Evolutionary conservation across 495 filamentous ascomycete species (phyloP).

Genomic region (Tuber melanosporum): DNA sequence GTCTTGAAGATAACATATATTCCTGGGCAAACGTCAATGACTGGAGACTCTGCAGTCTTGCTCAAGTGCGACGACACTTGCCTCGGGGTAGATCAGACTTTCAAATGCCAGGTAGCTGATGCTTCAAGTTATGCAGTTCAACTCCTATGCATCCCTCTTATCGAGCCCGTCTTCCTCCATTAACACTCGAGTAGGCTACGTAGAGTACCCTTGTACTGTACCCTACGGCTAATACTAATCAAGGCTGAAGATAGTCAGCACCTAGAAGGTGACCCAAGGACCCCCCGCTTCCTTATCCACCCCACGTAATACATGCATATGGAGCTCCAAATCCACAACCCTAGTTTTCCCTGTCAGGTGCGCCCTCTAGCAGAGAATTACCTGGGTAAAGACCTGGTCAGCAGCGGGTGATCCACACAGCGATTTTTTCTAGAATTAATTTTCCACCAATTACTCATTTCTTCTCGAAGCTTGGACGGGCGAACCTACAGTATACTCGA

Average conservation of each 20-base stretch:
- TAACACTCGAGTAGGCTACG: neutral
- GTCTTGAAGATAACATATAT: neutral
- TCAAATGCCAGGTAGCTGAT: neutral
- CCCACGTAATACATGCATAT: neutral
- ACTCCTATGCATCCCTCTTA: neutral
- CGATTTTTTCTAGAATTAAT: constrained; percentile 21
- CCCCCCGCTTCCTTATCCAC: neutral
- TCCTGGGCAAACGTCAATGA: neutral
- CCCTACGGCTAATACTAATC: neutral
- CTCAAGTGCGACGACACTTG: neutral
- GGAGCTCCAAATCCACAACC: constrained; percentile 7
- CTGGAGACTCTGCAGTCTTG: neutral
- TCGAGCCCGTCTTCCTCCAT: neutral
- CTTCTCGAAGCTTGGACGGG: constrained; percentile 11
- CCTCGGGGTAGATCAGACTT: neutral
- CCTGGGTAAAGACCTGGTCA: constrained; percentile 20
- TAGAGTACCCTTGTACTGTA: neutral
- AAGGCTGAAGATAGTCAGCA: neutral
- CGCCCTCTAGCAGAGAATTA: constrained; percentile 6
- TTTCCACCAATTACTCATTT: constrained; percentile 21
- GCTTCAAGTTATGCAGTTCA: neutral
- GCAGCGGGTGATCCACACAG: constrained; percentile 25
- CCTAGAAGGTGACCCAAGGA: neutral
- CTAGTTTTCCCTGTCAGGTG: constrained; percentile 19
- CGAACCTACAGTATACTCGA: neutral